Evolutionary conservation across 805 yeast genomes (phyloP).

Genomic region (Vanderwaltozyma verrucispora): DNA sequence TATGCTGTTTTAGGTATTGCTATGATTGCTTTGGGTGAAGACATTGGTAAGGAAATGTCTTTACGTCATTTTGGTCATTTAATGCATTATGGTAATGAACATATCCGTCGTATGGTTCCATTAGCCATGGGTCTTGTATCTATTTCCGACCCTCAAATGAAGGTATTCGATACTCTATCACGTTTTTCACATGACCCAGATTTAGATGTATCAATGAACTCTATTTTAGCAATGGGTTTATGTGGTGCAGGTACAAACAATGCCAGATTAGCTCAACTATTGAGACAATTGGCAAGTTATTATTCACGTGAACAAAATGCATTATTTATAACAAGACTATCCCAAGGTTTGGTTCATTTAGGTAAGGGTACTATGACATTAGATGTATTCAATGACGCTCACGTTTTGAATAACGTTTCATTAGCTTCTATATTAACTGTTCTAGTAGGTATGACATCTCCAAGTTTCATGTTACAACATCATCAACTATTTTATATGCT

Average conservation of each 20-base stretch:
- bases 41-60: slow-evolving; percentile 95
- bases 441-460: slow-evolving; percentile 74
- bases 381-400: slow-evolving; percentile 84
- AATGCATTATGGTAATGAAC: slow-evolving; percentile 93
- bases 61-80: slow-evolving; percentile 93
- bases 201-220: slow-evolving; percentile 85
- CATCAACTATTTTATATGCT: slow-evolving; percentile 80
- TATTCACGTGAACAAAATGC: slow-evolving; percentile 86
- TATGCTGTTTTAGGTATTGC: slow-evolving; percentile 94
- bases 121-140: slow-evolving; percentile 96
- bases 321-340: slow-evolving; percentile 82
- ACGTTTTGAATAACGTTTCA: slow-evolving; percentile 76
- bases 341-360: slow-evolving; percentile 89
- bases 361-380: slow-evolving; percentile 94
- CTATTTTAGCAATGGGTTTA: slow-evolving; percentile 94
- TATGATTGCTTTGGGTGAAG: slow-evolving; percentile 93
- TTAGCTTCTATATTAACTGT: slow-evolving; percentile 84
- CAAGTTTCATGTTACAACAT: slow-evolving; percentile 70
- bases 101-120: slow-evolving; percentile 90
- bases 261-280: slow-evolving; percentile 91
- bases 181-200: slow-evolving; percentile 95
- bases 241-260: slow-evolving; percentile 99
- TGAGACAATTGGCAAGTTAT: slow-evolving; percentile 90
- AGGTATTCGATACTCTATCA: slow-evolving; percentile 90
- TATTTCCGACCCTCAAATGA: slow-evolving; percentile 91